Percentiles rank a stretch among this genome's conserved stretches.
Evolutionary conservation across 345 rosid genomes (phyloP).

Genomic region (Alliaria petiolata): DNA sequence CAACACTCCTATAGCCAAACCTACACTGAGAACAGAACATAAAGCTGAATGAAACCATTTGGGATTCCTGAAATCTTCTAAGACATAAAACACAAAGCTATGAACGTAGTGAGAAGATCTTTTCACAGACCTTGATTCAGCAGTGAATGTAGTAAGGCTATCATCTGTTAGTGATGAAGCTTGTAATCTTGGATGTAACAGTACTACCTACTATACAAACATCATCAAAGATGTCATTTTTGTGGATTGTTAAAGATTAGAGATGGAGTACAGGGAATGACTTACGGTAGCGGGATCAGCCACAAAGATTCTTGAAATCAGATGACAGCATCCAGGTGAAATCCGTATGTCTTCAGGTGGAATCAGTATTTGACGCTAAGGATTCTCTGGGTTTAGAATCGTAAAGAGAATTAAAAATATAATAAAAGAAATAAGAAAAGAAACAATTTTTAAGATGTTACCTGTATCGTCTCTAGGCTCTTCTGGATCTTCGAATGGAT

Average conservation of each 20-base stretch:
- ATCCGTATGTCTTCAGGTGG: constrained; percentile 67
- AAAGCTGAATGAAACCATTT: too few relatives aligned
- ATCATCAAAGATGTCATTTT: not conserved
- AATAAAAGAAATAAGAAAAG: not conserved
- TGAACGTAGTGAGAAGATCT: too few relatives aligned
- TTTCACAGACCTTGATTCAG: too few relatives aligned
- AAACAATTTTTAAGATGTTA: constrained; percentile 3
- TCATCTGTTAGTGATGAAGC: too few relatives aligned
- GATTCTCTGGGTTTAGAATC: constrained; percentile 53
- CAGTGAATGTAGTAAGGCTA: too few relatives aligned
- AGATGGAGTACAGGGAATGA: not conserved
- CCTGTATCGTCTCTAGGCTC: constrained; percentile 93
- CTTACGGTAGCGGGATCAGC: constrained; percentile 75
- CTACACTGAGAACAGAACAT: too few relatives aligned
- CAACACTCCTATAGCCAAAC: too few relatives aligned
- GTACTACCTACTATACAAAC: too few relatives aligned
- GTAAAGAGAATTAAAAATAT: not conserved
- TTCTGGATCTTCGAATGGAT: constrained; percentile 95
- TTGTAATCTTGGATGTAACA: too few relatives aligned
- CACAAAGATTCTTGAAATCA: constrained; percentile 81
- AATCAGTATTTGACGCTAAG: constrained; percentile 80
- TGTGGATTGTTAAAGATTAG: not conserved
- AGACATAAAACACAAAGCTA: too few relatives aligned
- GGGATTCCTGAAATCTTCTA: too few relatives aligned
- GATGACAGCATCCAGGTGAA: constrained; percentile 73